Percentiles rank a stretch among this genome's conserved stretches.
Conservation (phyloP, 73 alveolate genomes). For the Tetrahymena thermophila region DNA sequence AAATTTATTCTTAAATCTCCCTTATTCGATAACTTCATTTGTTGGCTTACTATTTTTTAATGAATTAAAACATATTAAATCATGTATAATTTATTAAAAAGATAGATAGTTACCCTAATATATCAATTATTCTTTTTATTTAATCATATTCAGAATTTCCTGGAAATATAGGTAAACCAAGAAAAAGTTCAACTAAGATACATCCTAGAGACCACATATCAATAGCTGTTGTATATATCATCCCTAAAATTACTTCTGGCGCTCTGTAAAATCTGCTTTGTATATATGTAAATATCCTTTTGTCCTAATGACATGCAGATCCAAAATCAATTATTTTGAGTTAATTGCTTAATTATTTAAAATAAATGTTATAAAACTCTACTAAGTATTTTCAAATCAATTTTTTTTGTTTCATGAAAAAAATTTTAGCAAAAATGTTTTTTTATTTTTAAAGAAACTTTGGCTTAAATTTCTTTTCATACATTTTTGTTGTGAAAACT, state of each 20-base stretch:
- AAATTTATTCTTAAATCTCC: conserved; percentile 3
- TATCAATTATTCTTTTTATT: conserved; percentile 25
- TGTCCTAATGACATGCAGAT: conserved; percentile 22
- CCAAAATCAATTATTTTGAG: conserved; percentile 41
- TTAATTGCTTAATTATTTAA: neutral
- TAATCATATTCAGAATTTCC: conserved; percentile 18
- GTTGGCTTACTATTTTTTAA: neutral
- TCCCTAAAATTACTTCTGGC: conserved; percentile 33
- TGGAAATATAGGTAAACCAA: conserved; percentile 33
- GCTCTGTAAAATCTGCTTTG: conserved; percentile 39
- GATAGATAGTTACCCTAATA: neutral
- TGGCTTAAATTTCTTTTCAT: neutral
- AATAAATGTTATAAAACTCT: neutral
- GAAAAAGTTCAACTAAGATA: conserved; percentile 28
- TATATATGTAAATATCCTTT: conserved; percentile 13
- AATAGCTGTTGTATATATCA: neutral
- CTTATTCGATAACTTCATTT: neutral
- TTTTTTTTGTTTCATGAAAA: too few species aligned
- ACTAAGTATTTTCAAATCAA: neutral
- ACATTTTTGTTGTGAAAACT: too few species aligned
- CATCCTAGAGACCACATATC: conserved; percentile 47
- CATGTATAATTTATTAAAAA: neutral
- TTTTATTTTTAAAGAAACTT: neutral
- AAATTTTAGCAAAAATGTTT: too few species aligned
- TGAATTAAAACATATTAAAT: neutral